A percentile compares a stretch with the other conserved stretches of the same genome.
Conservation (phyloP, 345 rosid species). For the Salix caprea region DNA sequence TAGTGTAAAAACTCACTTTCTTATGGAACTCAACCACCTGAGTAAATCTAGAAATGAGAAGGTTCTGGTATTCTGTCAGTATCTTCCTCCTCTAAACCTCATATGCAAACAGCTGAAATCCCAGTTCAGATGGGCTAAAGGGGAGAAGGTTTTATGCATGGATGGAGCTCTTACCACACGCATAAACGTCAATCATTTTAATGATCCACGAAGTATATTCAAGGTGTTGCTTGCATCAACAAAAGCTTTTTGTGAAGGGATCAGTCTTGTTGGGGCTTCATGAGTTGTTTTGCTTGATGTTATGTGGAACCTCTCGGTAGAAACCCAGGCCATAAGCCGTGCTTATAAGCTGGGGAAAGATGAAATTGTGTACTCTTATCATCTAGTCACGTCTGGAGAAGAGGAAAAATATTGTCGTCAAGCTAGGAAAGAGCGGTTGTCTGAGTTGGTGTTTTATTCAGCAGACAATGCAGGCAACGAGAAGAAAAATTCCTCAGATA, state of each 20-base stretch:
- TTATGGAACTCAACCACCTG: conserved; percentile 46
- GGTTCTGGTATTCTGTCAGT: conserved; percentile 71
- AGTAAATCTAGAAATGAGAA: conserved; percentile 36
- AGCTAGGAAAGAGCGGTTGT: conserved; percentile 41
- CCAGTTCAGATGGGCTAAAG: conserved; percentile 44
- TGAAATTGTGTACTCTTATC: conserved; percentile 55
- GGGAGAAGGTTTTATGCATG: conserved; percentile 47
- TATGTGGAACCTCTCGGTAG: conserved; percentile 85
- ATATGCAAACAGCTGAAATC: conserved; percentile 37
- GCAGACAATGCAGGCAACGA: not conserved
- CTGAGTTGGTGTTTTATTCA: conserved; percentile 46
- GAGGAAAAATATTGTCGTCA: conserved; percentile 48
- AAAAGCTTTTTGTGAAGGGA: conserved; percentile 79
- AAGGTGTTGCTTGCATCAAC: conserved; percentile 77
- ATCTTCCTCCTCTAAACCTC: conserved; percentile 41
- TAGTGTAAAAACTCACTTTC: conserved; percentile 63
- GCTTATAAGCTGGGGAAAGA: conserved; percentile 79
- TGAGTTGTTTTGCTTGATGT: conserved; percentile 81
- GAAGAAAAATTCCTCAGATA: not conserved
- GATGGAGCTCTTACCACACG: conserved; percentile 33
- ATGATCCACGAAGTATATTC: conserved; percentile 41
- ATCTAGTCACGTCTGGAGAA: conserved; percentile 58
- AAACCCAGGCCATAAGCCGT: conserved; percentile 74
- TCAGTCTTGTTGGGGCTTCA: conserved; percentile 76
- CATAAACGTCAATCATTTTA: conserved; percentile 53